phyloP scores from a whole-genome alignment of 2,329 filamentous ascomycete species.

The Calonectria fujianensis region DNA sequence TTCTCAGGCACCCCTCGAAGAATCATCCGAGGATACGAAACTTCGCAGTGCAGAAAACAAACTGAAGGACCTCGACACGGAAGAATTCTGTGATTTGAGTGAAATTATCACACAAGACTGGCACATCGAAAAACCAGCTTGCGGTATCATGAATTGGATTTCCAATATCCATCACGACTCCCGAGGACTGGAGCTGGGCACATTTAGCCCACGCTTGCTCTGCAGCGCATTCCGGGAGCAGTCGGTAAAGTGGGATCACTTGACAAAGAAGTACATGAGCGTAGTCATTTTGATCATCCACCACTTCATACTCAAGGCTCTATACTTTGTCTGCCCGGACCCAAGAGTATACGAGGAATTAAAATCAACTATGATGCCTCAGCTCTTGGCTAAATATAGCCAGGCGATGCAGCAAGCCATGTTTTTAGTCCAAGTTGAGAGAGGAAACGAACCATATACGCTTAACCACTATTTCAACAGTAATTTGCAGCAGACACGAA shows the following conservation, averaged over 20 bases:
- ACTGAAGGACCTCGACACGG: background rate
- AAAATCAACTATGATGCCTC: background rate
- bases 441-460: conserved; percentile 2
- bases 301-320: background rate
- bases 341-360: background rate
- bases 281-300: background rate
- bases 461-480: conserved; percentile 15
- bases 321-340: background rate
- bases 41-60: background rate
- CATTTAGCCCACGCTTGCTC: background rate
- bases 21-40: background rate
- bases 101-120: background rate
- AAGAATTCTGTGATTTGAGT: background rate
- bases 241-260: background rate
- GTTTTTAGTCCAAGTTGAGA: background rate
- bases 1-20: background rate
- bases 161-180: background rate
- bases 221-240: conserved; percentile 2
- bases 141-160: background rate
- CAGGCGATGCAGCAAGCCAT: background rate
- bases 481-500: background rate
- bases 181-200: conserved; percentile 1
- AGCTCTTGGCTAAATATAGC: background rate
- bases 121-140: background rate
- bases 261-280: background rate